A percentile compares a stretch with the other conserved stretches of the same genome.
Evolutionary conservation across 1,284 basidiomycete genomes (phyloP).

Genomic region (Cystobasidium sp.): DNA sequence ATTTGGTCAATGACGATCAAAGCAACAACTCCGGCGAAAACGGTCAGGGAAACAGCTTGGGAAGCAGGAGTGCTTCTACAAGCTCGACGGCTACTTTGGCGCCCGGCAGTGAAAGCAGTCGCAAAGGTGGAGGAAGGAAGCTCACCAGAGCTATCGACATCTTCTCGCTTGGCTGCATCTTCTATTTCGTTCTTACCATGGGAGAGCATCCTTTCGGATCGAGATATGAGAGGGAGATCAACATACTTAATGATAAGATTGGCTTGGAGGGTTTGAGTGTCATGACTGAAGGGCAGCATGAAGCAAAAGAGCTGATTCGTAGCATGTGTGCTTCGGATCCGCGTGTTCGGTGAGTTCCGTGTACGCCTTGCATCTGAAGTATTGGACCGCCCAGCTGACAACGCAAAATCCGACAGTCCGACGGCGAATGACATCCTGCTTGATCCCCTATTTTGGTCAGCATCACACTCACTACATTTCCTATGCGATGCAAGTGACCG

Average conservation of each 20-base stretch:
- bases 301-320: constrained; percentile 77
- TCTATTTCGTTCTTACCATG: constrained; percentile 85
- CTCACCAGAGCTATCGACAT: constrained; percentile 92
- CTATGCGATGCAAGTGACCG: constrained; percentile 95
- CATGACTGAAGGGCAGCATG: constrained; percentile 74
- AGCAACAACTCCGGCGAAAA: constrained; percentile 12
- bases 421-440: constrained; percentile 81
- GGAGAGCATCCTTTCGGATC: constrained; percentile 90
- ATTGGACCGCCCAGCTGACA: constrained; percentile 5
- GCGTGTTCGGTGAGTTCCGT: constrained; percentile 66
- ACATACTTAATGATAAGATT: constrained; percentile 81
- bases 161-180: constrained; percentile 89
- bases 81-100: constrained; percentile 40
- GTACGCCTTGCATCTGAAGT: background rate
- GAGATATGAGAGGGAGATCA: constrained; percentile 85
- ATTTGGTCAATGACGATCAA: constrained; percentile 60
- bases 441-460: constrained; percentile 97
- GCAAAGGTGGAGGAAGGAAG: constrained; percentile 63
- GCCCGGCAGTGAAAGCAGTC: constrained; percentile 38
- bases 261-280: constrained; percentile 73
- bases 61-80: constrained; percentile 40
- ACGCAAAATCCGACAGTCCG: constrained; percentile 64
- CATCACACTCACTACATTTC: constrained; percentile 82
- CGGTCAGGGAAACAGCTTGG: constrained; percentile 62
- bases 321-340: constrained; percentile 78